Conservation (phyloP, 257 asterid species). For the Forsythia viridissima region DNA sequence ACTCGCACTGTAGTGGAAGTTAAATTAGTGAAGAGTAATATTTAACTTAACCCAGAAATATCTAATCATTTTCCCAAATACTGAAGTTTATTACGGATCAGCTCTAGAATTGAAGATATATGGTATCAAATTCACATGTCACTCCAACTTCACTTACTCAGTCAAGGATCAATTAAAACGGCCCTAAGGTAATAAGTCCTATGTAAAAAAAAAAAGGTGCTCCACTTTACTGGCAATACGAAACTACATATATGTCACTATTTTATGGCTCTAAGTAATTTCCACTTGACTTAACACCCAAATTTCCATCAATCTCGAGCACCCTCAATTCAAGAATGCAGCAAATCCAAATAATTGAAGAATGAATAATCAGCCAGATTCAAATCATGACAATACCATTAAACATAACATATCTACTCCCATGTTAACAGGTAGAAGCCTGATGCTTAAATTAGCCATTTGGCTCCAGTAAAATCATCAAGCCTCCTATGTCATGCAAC, state of each 20-base stretch:
- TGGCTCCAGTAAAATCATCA: conserved; percentile 16
- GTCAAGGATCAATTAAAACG: not conserved
- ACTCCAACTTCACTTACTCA: not conserved
- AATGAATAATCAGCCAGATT: not conserved
- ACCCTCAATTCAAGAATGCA: not conserved
- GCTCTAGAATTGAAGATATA: not conserved
- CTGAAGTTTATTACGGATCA: not conserved
- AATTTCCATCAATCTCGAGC: not conserved
- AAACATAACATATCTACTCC: not conserved
- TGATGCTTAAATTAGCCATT: conserved; percentile 6
- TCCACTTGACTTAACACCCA: no score
- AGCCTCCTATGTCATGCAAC: conserved; percentile 8
- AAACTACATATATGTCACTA: no score
- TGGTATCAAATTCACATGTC: not conserved
- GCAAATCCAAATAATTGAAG: not conserved
- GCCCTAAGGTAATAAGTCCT: not conserved
- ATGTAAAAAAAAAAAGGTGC: not conserved
- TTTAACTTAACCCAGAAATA: no score
- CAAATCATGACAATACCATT: conserved; percentile 1
- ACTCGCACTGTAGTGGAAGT: no score
- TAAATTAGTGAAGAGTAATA: no score
- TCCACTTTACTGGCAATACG: not conserved
- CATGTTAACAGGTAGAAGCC: not conserved
- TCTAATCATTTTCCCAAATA: no score
- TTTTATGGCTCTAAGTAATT: no score